These are phyloP conservation scores for Colletotrichum melonis DNA, from an alignment of 2,329 filamentous ascomycete genomes.

Conservation along the genomic window DNA sequence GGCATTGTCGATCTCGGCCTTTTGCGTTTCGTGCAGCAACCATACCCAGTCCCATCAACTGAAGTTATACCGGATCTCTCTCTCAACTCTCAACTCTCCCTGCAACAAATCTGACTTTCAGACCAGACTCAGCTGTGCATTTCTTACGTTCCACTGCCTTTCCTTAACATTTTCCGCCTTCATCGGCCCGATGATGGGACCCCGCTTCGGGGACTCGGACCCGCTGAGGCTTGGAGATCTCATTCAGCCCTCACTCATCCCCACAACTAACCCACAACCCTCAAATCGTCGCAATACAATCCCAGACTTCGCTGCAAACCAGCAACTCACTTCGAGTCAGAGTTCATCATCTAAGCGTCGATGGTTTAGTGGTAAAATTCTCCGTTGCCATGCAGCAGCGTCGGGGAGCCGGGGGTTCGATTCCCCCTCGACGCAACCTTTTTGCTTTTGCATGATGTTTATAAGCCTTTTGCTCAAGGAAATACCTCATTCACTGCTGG, in stretches of 20 bases:
- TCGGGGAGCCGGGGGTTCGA: conserved; percentile 22
- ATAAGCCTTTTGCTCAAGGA: not conserved
- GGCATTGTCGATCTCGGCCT: not conserved
- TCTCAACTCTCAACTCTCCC: not conserved
- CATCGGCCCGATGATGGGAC: not conserved
- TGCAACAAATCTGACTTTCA: not conserved
- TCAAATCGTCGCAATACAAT: not conserved
- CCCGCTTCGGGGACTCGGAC: not conserved
- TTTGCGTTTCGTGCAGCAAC: not conserved
- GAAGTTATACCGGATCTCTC: not conserved
- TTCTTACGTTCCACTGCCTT: not conserved
- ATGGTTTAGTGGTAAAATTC: conserved; percentile 25
- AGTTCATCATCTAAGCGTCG: not conserved
- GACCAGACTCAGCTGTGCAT: not conserved
- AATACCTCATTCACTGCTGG: not conserved
- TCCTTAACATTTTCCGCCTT: not conserved
- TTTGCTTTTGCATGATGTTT: not conserved
- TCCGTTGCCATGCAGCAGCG: conserved; percentile 16
- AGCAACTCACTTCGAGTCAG: not conserved
- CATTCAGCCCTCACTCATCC: not conserved
- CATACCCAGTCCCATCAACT: not conserved
- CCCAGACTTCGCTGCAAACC: rapidly evolving
- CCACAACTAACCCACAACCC: not conserved
- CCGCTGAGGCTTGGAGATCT: not conserved
- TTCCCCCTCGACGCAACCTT: conserved; percentile 7